Conservation (phyloP, 345 rosid genomes). For the Gossypium herbaceum region DNA sequence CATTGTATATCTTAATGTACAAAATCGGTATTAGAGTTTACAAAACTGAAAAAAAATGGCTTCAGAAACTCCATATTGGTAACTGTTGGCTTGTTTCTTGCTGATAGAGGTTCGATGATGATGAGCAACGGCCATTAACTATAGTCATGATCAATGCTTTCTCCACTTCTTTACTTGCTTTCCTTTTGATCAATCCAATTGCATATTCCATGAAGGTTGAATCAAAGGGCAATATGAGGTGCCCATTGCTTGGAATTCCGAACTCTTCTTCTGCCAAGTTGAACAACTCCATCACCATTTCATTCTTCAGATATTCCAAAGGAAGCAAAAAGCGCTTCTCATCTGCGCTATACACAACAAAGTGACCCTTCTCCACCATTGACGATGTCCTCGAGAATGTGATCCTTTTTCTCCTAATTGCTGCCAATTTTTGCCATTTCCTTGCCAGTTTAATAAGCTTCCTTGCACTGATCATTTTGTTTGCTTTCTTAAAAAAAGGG, state of each 20-base stretch:
- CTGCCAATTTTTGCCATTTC: slow-evolving; percentile 35
- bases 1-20: neutral
- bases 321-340: slow-evolving; percentile 30
- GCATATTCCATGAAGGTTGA: slow-evolving; percentile 27
- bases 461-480: slow-evolving; percentile 27
- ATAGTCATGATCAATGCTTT: slow-evolving; percentile 17
- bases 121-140: slow-evolving; percentile 5
- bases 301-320: slow-evolving; percentile 19
- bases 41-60: neutral
- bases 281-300: slow-evolving; percentile 24
- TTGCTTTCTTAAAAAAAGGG: neutral
- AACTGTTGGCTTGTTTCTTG: neutral
- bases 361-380: slow-evolving; percentile 28
- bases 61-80: neutral
- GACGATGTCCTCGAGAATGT: neutral
- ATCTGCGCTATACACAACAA: slow-evolving; percentile 29
- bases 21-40: neutral
- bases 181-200: slow-evolving; percentile 16
- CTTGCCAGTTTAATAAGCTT: slow-evolving; percentile 30
- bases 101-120: neutral
- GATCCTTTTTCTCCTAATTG: slow-evolving; percentile 24
- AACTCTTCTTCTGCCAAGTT: slow-evolving; percentile 33
- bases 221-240: slow-evolving; percentile 34
- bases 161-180: slow-evolving; percentile 15
- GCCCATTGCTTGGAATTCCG: slow-evolving; percentile 27